A percentile compares a stretch with the other conserved stretches of the same genome.
Conservation (phyloP, 305 asterid species). For the Andrographis paniculata region DNA sequence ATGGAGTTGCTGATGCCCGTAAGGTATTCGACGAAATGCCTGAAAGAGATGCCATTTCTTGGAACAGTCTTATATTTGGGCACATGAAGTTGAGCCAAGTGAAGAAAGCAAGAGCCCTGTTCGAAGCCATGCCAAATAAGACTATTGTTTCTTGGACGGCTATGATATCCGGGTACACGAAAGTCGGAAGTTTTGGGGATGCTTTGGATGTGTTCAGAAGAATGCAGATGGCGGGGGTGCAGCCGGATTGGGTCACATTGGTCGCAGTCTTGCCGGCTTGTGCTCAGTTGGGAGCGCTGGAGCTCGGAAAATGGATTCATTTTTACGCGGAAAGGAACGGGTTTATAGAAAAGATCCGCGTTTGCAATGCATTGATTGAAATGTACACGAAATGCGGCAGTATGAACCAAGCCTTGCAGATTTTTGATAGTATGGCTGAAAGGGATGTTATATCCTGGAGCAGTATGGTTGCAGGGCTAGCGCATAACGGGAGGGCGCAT, state of each 20-base stretch:
- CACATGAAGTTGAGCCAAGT: conserved; percentile 51
- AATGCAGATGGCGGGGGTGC: conserved; percentile 65
- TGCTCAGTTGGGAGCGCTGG: conserved; percentile 69
- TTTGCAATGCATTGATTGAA: conserved; percentile 73
- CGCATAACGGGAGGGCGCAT: conserved; percentile 64
- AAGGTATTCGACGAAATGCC: conserved; percentile 66
- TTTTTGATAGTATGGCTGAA: conserved; percentile 38
- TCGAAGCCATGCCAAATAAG: conserved; percentile 56
- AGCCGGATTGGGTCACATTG: conserved; percentile 80
- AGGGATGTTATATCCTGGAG: conserved; percentile 78
- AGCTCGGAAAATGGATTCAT: conserved; percentile 80
- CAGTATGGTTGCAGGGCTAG: conserved; percentile 62
- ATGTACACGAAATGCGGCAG: conserved; percentile 90
- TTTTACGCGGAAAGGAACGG: conserved; percentile 47
- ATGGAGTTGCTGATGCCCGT: conserved; percentile 38
- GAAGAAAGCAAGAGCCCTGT: conserved; percentile 50
- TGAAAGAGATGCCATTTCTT: conserved; percentile 66
- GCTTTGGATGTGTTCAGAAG: conserved; percentile 63
- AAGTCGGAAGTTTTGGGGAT: conserved; percentile 38
- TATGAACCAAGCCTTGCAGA: conserved; percentile 41
- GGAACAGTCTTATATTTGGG: conserved; percentile 79
- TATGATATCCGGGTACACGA: conserved; percentile 73
- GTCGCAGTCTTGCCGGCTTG: conserved; percentile 66
- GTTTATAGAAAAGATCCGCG: conserved; percentile 33
- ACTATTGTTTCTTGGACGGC: conserved; percentile 73